Evolutionary conservation across 495 filamentous ascomycete species (phyloP).

Genomic region (Hypomontagnella submonticulosa): DNA sequence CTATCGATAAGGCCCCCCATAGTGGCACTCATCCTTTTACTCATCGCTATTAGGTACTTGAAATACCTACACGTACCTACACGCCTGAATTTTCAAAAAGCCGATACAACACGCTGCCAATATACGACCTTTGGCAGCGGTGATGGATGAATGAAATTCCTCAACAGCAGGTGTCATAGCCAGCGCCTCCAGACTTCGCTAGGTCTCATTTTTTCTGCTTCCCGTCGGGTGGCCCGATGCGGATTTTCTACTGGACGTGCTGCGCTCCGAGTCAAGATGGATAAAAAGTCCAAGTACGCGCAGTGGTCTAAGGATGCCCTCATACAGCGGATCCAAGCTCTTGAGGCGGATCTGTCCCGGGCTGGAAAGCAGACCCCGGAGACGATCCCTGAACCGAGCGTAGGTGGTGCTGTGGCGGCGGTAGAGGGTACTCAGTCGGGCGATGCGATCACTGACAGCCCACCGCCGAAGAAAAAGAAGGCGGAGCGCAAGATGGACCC

Average conservation of each 20-base stretch:
- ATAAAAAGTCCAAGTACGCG: constrained; percentile 44
- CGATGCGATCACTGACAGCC: constrained; percentile 16
- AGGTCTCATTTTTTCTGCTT: constrained; percentile 9
- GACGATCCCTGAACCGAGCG: background rate
- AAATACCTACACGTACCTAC: constrained; percentile 4
- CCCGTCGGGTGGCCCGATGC: constrained; percentile 30
- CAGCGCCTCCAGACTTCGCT: constrained; percentile 31
- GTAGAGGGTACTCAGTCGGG: constrained; percentile 8
- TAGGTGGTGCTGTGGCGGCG: no score
- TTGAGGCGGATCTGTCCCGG: constrained; percentile 69
- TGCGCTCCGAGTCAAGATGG: constrained; percentile 44
- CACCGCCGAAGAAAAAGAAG: constrained; percentile 50
- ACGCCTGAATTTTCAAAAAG: no score
- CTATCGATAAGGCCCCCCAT: constrained; percentile 41
- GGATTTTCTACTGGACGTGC: constrained; percentile 28
- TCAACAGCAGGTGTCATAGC: constrained; percentile 30
- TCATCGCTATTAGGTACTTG: constrained; percentile 11
- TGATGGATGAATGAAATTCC: constrained; percentile 40
- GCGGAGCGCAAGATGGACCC: constrained; percentile 71
- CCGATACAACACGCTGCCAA: background rate
- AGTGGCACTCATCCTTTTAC: constrained; percentile 21
- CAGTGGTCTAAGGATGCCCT: constrained; percentile 74
- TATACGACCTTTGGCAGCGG: constrained; percentile 2
- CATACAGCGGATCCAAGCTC: constrained; percentile 69
- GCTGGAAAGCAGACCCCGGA: constrained; percentile 48